A percentile compares a stretch with the other conserved stretches of the same genome.
Evolutionary conservation across 495 filamentous ascomycete genomes (phyloP).

Genomic region (Geopyxis carbonaria): DNA sequence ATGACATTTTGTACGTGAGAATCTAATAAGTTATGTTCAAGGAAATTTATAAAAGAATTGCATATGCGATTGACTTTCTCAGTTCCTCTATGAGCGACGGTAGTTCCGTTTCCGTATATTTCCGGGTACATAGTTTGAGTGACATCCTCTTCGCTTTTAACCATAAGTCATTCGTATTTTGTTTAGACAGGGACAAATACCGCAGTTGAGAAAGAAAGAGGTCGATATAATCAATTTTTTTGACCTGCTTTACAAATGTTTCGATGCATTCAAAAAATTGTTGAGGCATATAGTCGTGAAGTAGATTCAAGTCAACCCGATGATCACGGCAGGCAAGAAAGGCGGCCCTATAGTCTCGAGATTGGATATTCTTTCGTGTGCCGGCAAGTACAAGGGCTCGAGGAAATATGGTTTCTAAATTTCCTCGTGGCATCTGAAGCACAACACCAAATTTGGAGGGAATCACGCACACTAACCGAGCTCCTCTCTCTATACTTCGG

Average conservation of each 20-base stretch:
- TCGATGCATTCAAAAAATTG: constrained; percentile 63
- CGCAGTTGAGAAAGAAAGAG: constrained; percentile 77
- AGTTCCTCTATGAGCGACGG: constrained; percentile 15
- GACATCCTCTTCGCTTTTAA: constrained; percentile 70
- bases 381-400: constrained; percentile 82
- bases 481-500: constrained; percentile 79
- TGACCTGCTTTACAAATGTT: constrained; percentile 72
- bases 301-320: constrained; percentile 91
- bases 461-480: constrained; percentile 71
- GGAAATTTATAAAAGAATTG: constrained; percentile 56
- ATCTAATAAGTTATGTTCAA: constrained; percentile 40
- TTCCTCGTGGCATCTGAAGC: constrained; percentile 86
- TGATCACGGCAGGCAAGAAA: constrained; percentile 80
- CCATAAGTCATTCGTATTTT: constrained; percentile 4
- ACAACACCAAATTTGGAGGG: constrained; percentile 67
- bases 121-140: constrained; percentile 86
- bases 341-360: constrained; percentile 62
- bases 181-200: constrained; percentile 32
- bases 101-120: constrained; percentile 35
- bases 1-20: constrained; percentile 80
- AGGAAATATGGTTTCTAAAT: constrained; percentile 88
- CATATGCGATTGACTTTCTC: constrained; percentile 74
- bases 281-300: constrained; percentile 77
- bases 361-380: constrained; percentile 60
- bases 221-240: constrained; percentile 71